Percentiles rank a stretch among this genome's conserved stretches.
Conservation (phyloP, 176 grass and related monocot species). For the Oryza coarctata region DNA sequence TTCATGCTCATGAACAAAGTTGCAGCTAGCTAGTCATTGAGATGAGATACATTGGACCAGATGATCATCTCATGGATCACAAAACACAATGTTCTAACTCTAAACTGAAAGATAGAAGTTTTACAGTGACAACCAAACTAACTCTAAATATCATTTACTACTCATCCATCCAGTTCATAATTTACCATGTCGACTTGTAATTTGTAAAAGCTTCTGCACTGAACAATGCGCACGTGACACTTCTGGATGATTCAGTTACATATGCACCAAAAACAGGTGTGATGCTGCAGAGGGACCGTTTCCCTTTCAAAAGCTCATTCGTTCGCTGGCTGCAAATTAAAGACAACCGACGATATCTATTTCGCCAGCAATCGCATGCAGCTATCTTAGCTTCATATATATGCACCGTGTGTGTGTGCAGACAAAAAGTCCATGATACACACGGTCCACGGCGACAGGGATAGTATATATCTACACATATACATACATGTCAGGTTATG, state of each 20-base stretch:
- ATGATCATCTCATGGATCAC: no score
- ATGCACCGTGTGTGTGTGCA: neutral
- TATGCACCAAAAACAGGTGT: neutral
- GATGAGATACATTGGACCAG: no score
- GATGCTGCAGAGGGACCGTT: neutral
- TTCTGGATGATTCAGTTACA: neutral
- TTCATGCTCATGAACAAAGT: no score
- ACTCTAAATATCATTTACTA: no score
- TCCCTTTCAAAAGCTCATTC: neutral
- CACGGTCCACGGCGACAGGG: neutral
- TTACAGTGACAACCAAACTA: no score
- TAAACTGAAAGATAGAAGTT: no score
- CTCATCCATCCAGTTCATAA: no score
- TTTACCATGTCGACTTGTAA: neutral
- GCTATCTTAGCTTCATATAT: no score
- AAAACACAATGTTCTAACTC: no score
- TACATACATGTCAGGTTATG: no score
- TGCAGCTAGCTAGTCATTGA: no score
- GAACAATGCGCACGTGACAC: neutral
- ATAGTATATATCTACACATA: neutral
- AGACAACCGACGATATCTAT: neutral
- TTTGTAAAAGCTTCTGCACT: neutral
- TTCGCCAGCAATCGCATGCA: neutral
- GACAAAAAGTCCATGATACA: slow-evolving; percentile 6
- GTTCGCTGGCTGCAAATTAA: neutral